Percentiles rank a stretch among this genome's conserved stretches.
phyloP scores from a whole-genome alignment of 805 yeast species.

The Schizosaccharomyces japonicus region DNA sequence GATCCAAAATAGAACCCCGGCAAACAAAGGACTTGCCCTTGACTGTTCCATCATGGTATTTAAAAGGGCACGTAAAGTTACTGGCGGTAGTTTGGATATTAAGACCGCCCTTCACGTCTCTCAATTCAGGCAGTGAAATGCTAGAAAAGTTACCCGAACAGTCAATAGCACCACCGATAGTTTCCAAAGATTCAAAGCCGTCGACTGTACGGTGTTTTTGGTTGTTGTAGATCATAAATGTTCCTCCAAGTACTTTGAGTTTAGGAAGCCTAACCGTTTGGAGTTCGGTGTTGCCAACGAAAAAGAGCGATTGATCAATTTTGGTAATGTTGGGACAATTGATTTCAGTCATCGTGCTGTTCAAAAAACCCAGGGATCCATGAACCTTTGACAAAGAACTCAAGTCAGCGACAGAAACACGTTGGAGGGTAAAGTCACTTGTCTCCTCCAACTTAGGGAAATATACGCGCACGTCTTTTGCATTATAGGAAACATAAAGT shows the following conservation, averaged over 20 bases:
- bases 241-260: conserved; percentile 54
- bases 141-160: conserved; percentile 58
- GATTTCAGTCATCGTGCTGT: conserved; percentile 30
- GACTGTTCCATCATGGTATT: conserved; percentile 52
- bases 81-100: conserved; percentile 43
- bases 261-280: conserved; percentile 41
- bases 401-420: conserved; percentile 49
- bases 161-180: conserved; percentile 73
- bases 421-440: conserved; percentile 67
- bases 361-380: conserved; percentile 59
- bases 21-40: conserved; percentile 76
- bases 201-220: conserved; percentile 35
- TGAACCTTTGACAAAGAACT: conserved; percentile 45
- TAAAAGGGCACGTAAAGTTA: conserved; percentile 66
- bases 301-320: conserved; percentile 51
- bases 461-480: conserved; percentile 40
- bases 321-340: conserved; percentile 24
- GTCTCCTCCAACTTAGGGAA: conserved; percentile 47
- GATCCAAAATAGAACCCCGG: conserved; percentile 8
- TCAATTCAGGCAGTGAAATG: conserved; percentile 51
- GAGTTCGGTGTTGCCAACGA: conserved; percentile 52
- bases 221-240: conserved; percentile 75
- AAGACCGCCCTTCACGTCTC: conserved; percentile 81
- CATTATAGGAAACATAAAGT: conserved; percentile 65
- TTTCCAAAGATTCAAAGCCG: conserved; percentile 49